Percentiles rank a stretch among this genome's conserved stretches.
phyloP scores from a whole-genome alignment of 139 green algal species.

The Tetradesmus obliquus region DNA sequence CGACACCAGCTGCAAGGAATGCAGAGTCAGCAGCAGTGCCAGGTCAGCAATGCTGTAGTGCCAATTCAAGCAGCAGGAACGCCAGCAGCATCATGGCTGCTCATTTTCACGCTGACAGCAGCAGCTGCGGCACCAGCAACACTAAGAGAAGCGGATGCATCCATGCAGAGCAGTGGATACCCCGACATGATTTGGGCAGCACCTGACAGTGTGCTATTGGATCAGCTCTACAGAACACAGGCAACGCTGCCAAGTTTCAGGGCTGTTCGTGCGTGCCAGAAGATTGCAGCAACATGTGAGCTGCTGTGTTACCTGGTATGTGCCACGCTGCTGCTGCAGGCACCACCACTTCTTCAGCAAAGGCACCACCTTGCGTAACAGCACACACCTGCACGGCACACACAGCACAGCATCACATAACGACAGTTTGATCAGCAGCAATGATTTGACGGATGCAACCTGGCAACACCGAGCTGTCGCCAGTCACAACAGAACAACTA shows the following conservation, averaged over 20 bases:
- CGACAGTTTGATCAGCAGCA: too few species aligned
- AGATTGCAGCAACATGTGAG: slow-evolving; percentile 17
- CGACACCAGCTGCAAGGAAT: slow-evolving; percentile 47
- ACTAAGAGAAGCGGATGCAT: too few species aligned
- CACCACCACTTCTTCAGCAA: slow-evolving; percentile 79
- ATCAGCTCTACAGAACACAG: too few species aligned
- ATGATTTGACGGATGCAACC: too few species aligned
- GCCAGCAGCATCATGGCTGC: background rate
- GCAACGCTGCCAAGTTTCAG: too few species aligned
- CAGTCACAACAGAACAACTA: too few species aligned
- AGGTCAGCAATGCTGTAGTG: background rate
- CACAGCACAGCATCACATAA: too few species aligned
- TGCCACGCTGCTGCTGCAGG: slow-evolving; percentile 52
- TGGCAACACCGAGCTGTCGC: too few species aligned
- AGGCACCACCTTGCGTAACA: slow-evolving; percentile 60
- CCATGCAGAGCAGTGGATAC: too few species aligned
- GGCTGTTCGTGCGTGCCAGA: too few species aligned
- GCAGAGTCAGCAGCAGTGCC: background rate
- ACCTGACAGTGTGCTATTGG: too few species aligned
- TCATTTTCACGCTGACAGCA: background rate
- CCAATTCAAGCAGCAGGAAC: background rate
- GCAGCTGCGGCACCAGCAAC: background rate
- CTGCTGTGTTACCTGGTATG: slow-evolving; percentile 49
- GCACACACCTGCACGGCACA: slow-evolving; percentile 60
- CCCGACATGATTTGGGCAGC: too few species aligned